These are phyloP conservation scores for Letharia columbiana DNA, from an alignment of 495 filamentous ascomycete species.

Conservation along the genomic window DNA sequence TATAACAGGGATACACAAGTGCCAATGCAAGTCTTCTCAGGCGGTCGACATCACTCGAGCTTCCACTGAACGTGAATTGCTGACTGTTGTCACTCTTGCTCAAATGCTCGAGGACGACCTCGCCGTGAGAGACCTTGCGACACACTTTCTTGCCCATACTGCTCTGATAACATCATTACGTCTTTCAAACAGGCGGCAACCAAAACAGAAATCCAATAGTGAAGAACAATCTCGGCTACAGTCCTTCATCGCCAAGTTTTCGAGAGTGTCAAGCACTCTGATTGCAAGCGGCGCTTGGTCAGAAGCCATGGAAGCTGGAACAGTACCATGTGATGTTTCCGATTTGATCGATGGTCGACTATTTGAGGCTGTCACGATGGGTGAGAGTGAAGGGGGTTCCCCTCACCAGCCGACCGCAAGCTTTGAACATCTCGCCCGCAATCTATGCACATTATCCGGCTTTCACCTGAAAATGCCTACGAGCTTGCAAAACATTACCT, in stretches of 20 bases:
- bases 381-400: background rate
- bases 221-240: constrained; percentile 1
- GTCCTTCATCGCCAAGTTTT: constrained; percentile 16
- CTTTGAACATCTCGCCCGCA: constrained; percentile 7
- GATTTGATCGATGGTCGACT: constrained; percentile 62
- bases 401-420: background rate
- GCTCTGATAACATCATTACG: constrained; percentile 11
- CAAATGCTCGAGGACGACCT: constrained; percentile 4
- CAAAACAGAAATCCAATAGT: background rate
- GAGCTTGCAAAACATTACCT: background rate
- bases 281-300: constrained; percentile 19
- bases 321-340: constrained; percentile 39
- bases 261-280: background rate
- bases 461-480: background rate
- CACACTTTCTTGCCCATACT: constrained; percentile 13
- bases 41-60: background rate
- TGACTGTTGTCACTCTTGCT: constrained; percentile 13
- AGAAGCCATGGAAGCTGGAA: constrained; percentile 12
- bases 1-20: background rate
- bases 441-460: constrained; percentile 8
- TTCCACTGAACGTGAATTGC: constrained; percentile 9
- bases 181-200: constrained; percentile 11
- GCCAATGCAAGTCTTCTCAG: constrained; percentile 8
- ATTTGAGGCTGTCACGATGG: constrained; percentile 30
- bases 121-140: background rate